These are phyloP conservation scores for Candida odintsovae DNA, from an alignment of 805 yeast species.

Conservation along the genomic window DNA sequence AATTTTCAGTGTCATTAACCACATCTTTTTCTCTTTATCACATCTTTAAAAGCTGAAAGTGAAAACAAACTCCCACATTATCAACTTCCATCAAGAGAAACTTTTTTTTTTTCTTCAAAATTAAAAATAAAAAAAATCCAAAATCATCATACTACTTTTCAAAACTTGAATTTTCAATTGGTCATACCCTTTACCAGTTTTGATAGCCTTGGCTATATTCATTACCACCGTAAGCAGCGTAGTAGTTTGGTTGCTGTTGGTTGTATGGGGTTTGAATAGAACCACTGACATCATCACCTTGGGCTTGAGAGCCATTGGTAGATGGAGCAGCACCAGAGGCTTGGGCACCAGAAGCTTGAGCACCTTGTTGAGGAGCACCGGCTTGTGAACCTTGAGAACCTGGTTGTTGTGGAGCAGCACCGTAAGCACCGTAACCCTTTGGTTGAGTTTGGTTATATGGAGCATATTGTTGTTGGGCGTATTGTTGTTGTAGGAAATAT, in stretches of 20 bases:
- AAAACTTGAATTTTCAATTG: not conserved
- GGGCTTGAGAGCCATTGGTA: slow-evolving; percentile 9
- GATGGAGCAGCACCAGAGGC: slow-evolving; percentile 5
- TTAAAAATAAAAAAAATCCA: not conserved
- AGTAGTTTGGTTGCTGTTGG: slow-evolving; percentile 17
- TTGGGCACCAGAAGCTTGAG: slow-evolving; percentile 7
- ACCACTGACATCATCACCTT: slow-evolving; percentile 14
- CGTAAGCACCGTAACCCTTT: slow-evolving; percentile 15
- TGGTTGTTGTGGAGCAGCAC: slow-evolving; percentile 11
- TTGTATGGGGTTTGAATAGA: slow-evolving; percentile 24
- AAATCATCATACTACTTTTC: not conserved
- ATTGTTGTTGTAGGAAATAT: slow-evolving; percentile 10
- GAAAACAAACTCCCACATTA: not conserved
- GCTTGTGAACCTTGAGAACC: slow-evolving; percentile 7
- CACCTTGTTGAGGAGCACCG: slow-evolving; percentile 11
- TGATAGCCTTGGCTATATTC: slow-evolving; percentile 13
- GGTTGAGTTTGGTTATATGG: slow-evolving; percentile 18
- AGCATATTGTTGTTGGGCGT: slow-evolving; percentile 8
- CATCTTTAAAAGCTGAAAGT: not conserved
- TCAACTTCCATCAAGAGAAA: not conserved
- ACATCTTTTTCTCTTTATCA: not conserved
- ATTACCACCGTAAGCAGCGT: slow-evolving; percentile 13
- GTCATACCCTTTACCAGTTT: slow-evolving; percentile 6
- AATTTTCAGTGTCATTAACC: not conserved
- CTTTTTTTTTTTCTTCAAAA: not conserved